Base-by-base conservation (phyloP, 2,329 filamentous ascomycete genomes). In the Apiospora arundinis region DNA sequence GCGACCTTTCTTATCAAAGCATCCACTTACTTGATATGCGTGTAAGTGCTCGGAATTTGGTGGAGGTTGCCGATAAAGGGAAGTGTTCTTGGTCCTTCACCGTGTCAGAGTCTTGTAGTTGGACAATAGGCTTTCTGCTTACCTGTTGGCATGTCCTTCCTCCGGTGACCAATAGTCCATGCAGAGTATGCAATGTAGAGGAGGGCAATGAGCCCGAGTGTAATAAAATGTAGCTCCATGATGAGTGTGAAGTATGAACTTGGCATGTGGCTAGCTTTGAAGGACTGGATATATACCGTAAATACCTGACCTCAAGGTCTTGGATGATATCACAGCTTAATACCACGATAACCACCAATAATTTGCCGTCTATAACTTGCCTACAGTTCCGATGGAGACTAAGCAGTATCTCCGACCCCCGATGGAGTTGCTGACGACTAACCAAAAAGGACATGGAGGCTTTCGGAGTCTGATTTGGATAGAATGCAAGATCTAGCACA, bases 1-100 rank as follows among this genome's bases (percentile, higher is more conserved):
- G 49, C 16, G 49, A 49, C 37, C 8, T 45, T 45, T 14, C 14
- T 12, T 45, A 9, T 45, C 14, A 6, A 16, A 9, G 42, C 21
- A 21, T 45, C 4, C 6, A 37, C 71, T 69, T 46, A 71, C 71
- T 67, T 69, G 14, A 73, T 40, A 37, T 73, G 69, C 1, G 72
- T 70, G n/a, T 72, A 71, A 21, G 28, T 66, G 21, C 70, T 74
- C 2, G 71, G 73, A 23, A 74, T 32, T 25, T 69, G 70, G 28
- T 74, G 70, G 48, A 72, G 68, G 28, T 74, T 73, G 4, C 73
- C 73, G 37, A 72, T 73, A 49, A 74, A 70, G 16, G 72, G 72
- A 42, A 72, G 23, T 11, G 72, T 73, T 14, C 44, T 71, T 7
- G 70, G 72, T 32, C 72, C 72, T 73, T n/a, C 56, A 32, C 9